These are phyloP conservation scores for Irineochytrium annulatum DNA, from an alignment of 192 early-diverging fungal genomes.

Conservation along the genomic window DNA sequence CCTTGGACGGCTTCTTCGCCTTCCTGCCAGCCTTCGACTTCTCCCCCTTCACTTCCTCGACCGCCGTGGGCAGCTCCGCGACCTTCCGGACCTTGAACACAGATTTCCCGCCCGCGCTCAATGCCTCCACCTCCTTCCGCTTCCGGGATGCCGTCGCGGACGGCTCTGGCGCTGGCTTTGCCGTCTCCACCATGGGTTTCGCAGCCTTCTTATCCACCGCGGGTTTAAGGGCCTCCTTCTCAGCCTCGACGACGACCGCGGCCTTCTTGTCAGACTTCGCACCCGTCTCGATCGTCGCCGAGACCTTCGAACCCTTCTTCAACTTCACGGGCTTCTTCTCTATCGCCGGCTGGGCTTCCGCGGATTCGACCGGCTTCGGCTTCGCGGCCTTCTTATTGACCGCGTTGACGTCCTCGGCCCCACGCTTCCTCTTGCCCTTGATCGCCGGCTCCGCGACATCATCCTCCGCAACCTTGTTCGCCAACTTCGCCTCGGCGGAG, in stretches of 20 bases:
- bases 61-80: no score
- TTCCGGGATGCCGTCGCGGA: no score
- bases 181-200: conserved; percentile 6
- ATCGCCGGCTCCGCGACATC: no score
- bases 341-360: conserved; percentile 12
- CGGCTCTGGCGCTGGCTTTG: conserved; percentile 15
- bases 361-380: conserved; percentile 26
- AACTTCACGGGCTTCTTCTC: conserved; percentile 38
- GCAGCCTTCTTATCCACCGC: conserved; percentile 34
- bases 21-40: conserved; percentile 31
- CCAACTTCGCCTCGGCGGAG: no score
- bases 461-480: no score
- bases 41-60: conserved; percentile 39
- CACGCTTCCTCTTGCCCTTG: no score
- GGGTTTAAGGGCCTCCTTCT: conserved; percentile 80
- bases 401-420: no score
- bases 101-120: no score
- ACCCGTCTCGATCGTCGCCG: neutral
- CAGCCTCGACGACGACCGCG: conserved; percentile 41
- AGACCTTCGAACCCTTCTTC: conserved; percentile 1
- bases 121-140: no score
- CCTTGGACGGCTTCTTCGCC: conserved; percentile 4
- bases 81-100: no score
- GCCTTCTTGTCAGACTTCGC: conserved; percentile 29
- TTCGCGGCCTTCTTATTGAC: no score